Base-by-base conservation (phyloP, 768 basidiomycete genomes). In the Holtermanniella nyarrowii region DNA sequence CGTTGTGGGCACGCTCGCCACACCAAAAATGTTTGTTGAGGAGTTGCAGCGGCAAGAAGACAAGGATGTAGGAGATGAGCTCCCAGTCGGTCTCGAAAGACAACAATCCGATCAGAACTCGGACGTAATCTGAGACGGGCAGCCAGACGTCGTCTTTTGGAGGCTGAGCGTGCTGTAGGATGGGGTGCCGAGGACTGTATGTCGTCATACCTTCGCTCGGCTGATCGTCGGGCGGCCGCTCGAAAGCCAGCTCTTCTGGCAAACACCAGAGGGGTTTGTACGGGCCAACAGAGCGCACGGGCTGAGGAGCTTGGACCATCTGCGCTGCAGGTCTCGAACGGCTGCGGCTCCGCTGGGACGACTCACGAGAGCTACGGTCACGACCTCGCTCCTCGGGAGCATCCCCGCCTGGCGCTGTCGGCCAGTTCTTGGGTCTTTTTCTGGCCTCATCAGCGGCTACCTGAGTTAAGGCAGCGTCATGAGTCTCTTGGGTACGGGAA, bases 11-110 rank as follows among this genome's bases (percentile, higher is more conserved):
- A 46, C 81, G 80, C 0, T 87, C 87, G 1, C 95, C 95, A 65
- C 91, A 95, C 70, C 95, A 91, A 48, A 96, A 77, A 62, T 97
- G 89, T 70, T 96, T 97, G 77, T 97, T 97, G 52, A 86, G 77
- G 10, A 97, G 77, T 66, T 97, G 90, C 7, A 82, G 77, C 1
- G 95, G 91, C 0, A 99, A 77, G 73, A 93, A 86, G 63, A 86
- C 88, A 3, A 99, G 76, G 3, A 90, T 76, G 63, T 95, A 97
- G 1, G 89, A 88, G 11, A 95, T 76, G 39, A 97, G 76, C 53
- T 97, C 95, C 91, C 93, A 97, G 55, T 83, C 86, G 43, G 76
- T 79, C 61, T 90, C 89, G 40, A 76, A 76, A 52, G 83, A 79
- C 39, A 97, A 71, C 54, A 95, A 77, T 2, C 73, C 74, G 47